Evolutionary conservation across 2,329 filamentous ascomycete genomes (phyloP).

Genomic region (Camptophora hylomeconis): DNA sequence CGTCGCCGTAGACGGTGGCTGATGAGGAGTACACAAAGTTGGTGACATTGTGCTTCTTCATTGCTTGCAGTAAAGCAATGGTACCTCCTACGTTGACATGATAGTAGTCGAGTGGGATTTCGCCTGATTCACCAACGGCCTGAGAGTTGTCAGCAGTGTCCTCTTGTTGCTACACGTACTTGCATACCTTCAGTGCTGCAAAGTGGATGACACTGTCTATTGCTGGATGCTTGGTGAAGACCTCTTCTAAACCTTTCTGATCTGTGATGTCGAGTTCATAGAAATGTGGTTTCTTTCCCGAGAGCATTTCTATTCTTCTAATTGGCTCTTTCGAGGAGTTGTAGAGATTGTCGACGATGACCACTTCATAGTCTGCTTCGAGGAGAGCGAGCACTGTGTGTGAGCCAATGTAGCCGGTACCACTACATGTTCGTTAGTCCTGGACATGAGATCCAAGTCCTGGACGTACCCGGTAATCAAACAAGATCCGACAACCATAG

Average conservation of each 20-base stretch:
- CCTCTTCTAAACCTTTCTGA: slow-evolving; percentile 66
- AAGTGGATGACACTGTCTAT: slow-evolving; percentile 99
- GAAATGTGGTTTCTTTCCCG: slow-evolving; percentile 74
- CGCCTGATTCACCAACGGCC: slow-evolving; percentile 89
- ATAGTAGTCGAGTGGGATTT: slow-evolving; percentile 96
- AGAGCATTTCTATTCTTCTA: slow-evolving; percentile 89
- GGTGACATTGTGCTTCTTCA: slow-evolving; percentile 79
- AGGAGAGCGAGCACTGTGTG: slow-evolving; percentile 90
- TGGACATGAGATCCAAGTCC: slow-evolving; percentile 3
- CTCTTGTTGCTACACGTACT: slow-evolving; percentile 31
- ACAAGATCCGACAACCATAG: slow-evolving; percentile 74
- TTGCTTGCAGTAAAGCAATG: slow-evolving; percentile 70
- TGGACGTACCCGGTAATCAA: slow-evolving; percentile 73
- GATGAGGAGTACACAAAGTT: slow-evolving; percentile 99
- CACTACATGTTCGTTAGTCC: slow-evolving; percentile 42
- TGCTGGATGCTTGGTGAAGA: slow-evolving; percentile 78
- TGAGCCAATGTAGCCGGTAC: slow-evolving; percentile 97
- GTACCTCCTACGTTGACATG: slow-evolving; percentile 91
- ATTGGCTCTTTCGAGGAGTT: slow-evolving; percentile 87
- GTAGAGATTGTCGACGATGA: slow-evolving; percentile 93
- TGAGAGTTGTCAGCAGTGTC: slow-evolving; percentile 28
- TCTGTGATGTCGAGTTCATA: slow-evolving; percentile 81
- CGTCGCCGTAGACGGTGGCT: slow-evolving; percentile 95
- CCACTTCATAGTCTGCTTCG: slow-evolving; percentile 87
- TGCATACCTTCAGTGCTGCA: slow-evolving; percentile 92